Evolutionary conservation across 139 green algal species (phyloP).

Genomic region (Picochlorum sp.): DNA sequence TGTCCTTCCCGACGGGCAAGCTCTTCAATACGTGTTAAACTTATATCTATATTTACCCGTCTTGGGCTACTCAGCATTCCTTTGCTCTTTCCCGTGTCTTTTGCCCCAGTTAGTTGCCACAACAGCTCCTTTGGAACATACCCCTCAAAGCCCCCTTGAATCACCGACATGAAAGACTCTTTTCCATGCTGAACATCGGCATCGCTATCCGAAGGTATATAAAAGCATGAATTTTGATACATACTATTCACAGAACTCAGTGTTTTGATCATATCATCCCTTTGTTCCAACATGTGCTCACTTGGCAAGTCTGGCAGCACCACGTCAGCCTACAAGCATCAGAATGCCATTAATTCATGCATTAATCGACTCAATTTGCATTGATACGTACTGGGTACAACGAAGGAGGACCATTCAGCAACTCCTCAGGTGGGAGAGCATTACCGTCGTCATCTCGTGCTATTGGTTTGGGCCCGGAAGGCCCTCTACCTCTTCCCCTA

Average conservation of each 20-base stretch:
- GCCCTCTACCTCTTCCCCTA: conserved; percentile 6
- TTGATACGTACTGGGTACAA: conserved; percentile 2
- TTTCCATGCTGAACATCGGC: not conserved
- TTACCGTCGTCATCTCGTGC: conserved; percentile 13
- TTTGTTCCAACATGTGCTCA: not conserved
- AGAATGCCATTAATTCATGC: no score
- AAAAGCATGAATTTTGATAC: not conserved
- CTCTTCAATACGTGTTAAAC: conserved; percentile 1
- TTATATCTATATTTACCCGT: not conserved
- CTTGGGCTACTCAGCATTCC: no score
- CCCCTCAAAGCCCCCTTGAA: not conserved
- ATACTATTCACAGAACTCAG: not conserved
- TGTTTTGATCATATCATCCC: conserved; percentile 4
- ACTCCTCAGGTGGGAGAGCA: conserved; percentile 1
- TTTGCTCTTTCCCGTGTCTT: no score
- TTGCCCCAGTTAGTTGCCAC: no score
- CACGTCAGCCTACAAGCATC: not conserved
- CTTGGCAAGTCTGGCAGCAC: not conserved
- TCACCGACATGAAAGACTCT: not conserved
- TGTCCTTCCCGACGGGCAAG: not conserved
- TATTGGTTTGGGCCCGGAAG: not conserved
- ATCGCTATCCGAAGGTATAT: conserved; percentile 1
- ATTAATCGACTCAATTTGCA: not conserved
- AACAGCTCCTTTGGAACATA: not conserved
- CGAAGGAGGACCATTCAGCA: not conserved